A percentile compares a stretch with the other conserved stretches of the same genome.
phyloP scores from a whole-genome alignment of 768 basidiomycete species.

The Albatrellus ellisii region DNA sequence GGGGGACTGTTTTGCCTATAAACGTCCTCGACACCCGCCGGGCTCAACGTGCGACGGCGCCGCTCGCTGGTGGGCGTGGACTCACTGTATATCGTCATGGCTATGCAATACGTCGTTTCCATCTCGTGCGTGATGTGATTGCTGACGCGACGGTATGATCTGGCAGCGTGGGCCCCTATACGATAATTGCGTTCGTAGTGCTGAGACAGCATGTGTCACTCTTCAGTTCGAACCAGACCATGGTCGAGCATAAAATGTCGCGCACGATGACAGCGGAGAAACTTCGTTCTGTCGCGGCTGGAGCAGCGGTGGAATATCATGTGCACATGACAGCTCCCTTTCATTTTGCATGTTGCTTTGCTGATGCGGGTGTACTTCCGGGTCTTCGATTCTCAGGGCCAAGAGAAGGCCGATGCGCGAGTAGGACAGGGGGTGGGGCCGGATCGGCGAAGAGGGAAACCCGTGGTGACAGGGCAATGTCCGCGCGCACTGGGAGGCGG shows the following conservation, averaged over 20 bases:
- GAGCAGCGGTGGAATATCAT: conserved; percentile 39
- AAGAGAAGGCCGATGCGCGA: conserved; percentile 30
- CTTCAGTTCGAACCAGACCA: conserved; percentile 54
- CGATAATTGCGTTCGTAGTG: conserved; percentile 53
- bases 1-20: conserved; percentile 45
- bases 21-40: conserved; percentile 46
- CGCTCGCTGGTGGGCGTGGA: conserved; percentile 34
- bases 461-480: conserved; percentile 72
- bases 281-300: conserved; percentile 31
- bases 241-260: conserved; percentile 61
- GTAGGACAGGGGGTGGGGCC: conserved; percentile 81
- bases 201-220: conserved; percentile 44
- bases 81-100: conserved; percentile 55
- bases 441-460: conserved; percentile 60
- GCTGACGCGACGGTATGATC: too few relatives aligned
- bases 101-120: conserved; percentile 49
- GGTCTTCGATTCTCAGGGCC: conserved; percentile 26
- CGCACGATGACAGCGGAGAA: conserved; percentile 54
- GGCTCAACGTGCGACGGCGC: conserved; percentile 36
- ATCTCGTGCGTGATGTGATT: background rate
- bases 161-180: conserved; percentile 59
- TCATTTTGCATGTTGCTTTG: background rate
- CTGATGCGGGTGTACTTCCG: background rate
- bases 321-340: too few relatives aligned
- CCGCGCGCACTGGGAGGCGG: conserved; percentile 57